These are phyloP conservation scores for Kwoniella shivajii DNA, from an alignment of 1,284 basidiomycete species.

Conservation along the genomic window DNA sequence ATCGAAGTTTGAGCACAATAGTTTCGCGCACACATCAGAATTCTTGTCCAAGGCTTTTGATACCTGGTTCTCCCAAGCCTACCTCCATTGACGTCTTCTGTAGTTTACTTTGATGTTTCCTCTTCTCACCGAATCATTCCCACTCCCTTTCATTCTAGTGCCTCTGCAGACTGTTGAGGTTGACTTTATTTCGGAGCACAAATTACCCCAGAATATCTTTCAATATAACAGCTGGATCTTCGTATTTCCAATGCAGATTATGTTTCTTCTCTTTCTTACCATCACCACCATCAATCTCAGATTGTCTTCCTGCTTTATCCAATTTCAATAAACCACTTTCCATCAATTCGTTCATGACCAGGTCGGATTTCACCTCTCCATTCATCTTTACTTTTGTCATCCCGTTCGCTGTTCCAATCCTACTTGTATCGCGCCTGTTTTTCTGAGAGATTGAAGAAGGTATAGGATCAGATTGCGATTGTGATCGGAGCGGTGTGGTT, in stretches of 20 bases:
- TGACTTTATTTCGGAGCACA: too few relatives aligned
- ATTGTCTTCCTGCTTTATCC: slow-evolving; percentile 41
- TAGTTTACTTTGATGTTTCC: neutral
- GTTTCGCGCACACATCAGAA: too few relatives aligned
- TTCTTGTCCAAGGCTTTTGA: too few relatives aligned
- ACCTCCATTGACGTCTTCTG: neutral
- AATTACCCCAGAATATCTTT: slow-evolving; percentile 50
- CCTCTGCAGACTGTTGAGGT: too few relatives aligned
- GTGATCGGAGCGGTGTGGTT: slow-evolving; percentile 3
- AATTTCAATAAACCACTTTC: slow-evolving; percentile 42
- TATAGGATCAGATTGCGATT: slow-evolving; percentile 1
- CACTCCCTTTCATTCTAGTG: too few relatives aligned
- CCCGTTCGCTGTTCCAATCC: too few relatives aligned
- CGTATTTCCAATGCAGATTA: slow-evolving; percentile 54
- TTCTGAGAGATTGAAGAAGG: neutral
- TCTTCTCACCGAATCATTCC: neutral
- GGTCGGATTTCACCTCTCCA: slow-evolving; percentile 3
- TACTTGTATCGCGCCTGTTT: neutral
- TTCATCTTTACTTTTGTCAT: neutral
- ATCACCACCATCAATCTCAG: slow-evolving; percentile 26
- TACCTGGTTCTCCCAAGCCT: neutral
- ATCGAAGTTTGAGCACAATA: too few relatives aligned
- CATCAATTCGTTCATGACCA: slow-evolving; percentile 23
- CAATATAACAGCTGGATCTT: slow-evolving; percentile 53
- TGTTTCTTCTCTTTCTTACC: slow-evolving; percentile 50